Conservation (phyloP, 2,329 filamentous ascomycete species). For the Stagonosporopsis chrysanthemi region DNA sequence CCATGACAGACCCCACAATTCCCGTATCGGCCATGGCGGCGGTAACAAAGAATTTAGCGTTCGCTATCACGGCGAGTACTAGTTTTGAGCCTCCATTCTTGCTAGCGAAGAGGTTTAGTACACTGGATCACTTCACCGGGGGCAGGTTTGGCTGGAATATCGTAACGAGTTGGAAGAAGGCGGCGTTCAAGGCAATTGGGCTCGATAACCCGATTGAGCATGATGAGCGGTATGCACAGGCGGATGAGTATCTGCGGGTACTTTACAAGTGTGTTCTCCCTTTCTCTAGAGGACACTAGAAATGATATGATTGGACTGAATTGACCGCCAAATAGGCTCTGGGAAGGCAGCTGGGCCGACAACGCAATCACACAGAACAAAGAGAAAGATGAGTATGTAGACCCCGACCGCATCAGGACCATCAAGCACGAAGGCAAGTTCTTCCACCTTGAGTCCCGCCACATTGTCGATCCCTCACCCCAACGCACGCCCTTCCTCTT, state of each 20-base stretch:
- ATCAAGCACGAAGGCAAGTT: conserved; percentile 69
- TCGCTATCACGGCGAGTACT: conserved; percentile 69
- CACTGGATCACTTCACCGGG: conserved; percentile 67
- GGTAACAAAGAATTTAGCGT: conserved; percentile 69
- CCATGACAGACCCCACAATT: conserved; percentile 69
- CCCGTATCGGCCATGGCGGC: conserved; percentile 69
- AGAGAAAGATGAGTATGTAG: conserved; percentile 63
- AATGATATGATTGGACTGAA: too few relatives aligned
- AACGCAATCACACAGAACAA: conserved; percentile 64
- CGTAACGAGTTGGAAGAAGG: conserved; percentile 69
- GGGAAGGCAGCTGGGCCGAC: conserved; percentile 62
- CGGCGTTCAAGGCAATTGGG: conserved; percentile 69
- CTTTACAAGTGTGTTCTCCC: conserved; percentile 63
- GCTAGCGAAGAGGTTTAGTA: conserved; percentile 68
- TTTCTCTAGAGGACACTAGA: too few relatives aligned
- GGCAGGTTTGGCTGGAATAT: conserved; percentile 73
- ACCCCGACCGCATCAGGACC: conserved; percentile 65
- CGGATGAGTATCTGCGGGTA: conserved; percentile 73
- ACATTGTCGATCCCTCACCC: conserved; percentile 54
- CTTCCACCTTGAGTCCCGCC: conserved; percentile 55
- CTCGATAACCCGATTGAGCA: conserved; percentile 65
- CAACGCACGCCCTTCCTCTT: conserved; percentile 52
- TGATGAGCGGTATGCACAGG: conserved; percentile 70
- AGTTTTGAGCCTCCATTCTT: conserved; percentile 69
- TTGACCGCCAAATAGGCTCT: conserved; percentile 50